Evolutionary conservation across 345 rosid species (phyloP), one percentile per base, ranked within the genome.

Genomic region (Anastatica hierochuntica): DNA sequence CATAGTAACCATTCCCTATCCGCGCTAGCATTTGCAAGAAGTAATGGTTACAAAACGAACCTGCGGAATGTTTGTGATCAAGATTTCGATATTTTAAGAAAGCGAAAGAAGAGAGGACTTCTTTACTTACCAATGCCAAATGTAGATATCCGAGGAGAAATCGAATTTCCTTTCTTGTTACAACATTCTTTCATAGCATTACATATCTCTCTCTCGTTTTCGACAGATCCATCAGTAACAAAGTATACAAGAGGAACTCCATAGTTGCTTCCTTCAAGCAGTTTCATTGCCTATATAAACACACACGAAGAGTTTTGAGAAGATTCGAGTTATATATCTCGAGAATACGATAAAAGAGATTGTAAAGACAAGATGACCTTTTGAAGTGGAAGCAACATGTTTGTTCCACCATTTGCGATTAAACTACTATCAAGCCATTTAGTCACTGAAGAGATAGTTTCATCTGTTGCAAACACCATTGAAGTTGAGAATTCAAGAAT

Each of bases 211-310:
- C 77, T 79, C 68, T 92, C 98, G 63, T 92, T 74, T 53, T 85
- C 87, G 46, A 88, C 88, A 60, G 86, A 41, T 34, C 98, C 98
- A 69, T 92, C 98, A 38, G 98, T 80, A 43, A 92, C 77, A 14
- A 92, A 84, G 68, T 88, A 79, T 55, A 92, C 74, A 30, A 83
- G 62, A 61, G 98, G 95, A 51, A 81, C 64, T 17, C 84, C 79
- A 52, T 57, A 69, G 5, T 24, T 68, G 47, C 80, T 17, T 29
- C 80, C 84, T 12, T 82, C 74, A 52, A 92, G 68, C 66, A 92
- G 61, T 47, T 78, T 78, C 72, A 85, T 67, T 18, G 98, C 97
- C 98, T 92, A n/a, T n/a, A n/a, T n/a, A 68, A 60, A 45, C 45
- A 55, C 30, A 14, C 55, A 59, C 47, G 50, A 56, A 10, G 45